A percentile compares a stretch with the other conserved stretches of the same genome.
Conservation (phyloP, 441 rosid species). For the Gossypium aridum region DNA sequence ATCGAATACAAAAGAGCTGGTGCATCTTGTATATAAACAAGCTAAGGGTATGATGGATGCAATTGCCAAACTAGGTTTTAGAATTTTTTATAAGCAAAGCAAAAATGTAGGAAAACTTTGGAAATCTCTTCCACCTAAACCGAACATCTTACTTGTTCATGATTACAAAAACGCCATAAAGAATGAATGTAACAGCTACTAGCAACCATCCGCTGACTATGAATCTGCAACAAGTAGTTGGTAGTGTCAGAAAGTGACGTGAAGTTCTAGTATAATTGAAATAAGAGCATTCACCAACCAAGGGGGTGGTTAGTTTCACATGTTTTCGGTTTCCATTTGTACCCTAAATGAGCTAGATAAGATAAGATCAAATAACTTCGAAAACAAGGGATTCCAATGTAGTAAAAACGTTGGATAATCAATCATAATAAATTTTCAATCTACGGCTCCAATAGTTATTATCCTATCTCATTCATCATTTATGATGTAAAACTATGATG, state of each 20-base stretch:
- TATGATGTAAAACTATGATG: background rate
- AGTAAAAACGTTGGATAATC: background rate
- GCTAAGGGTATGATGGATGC: background rate
- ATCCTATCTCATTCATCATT: background rate
- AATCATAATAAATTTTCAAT: background rate
- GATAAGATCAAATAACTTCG: background rate
- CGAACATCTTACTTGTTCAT: slow-evolving; percentile 65
- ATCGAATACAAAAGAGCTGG: background rate
- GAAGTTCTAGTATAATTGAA: background rate
- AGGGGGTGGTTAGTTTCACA: background rate
- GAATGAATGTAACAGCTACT: slow-evolving; percentile 79
- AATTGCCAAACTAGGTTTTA: background rate
- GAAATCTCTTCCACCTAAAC: background rate
- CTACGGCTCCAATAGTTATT: background rate
- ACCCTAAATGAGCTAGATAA: background rate
- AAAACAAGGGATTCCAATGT: background rate
- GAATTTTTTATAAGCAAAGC: background rate
- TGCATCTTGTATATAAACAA: background rate
- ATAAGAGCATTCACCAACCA: background rate
- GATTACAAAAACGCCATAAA: slow-evolving; percentile 74
- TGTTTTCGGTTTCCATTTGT: background rate
- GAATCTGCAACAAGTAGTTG: slow-evolving; percentile 42
- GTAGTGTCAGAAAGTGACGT: slow-evolving; percentile 12
- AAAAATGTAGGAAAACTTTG: slow-evolving; percentile 3
- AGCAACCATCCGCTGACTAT: slow-evolving; percentile 87